Conservation (phyloP, 2,329 filamentous ascomycete genomes). For the Gnomoniopsis sp. region DNA sequence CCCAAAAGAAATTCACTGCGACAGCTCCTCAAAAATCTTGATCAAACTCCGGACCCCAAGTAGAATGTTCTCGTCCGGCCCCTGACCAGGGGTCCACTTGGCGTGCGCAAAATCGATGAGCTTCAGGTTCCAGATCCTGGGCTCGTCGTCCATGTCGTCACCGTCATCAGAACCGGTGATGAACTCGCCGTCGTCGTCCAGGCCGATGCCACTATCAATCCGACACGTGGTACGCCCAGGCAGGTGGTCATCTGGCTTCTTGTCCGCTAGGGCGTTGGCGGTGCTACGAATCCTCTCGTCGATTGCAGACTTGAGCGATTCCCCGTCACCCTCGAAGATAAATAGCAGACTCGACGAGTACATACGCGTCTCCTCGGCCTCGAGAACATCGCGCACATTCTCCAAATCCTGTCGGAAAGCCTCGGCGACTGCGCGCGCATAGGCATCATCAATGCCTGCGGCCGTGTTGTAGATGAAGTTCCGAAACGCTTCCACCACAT, state of each 20-base stretch:
- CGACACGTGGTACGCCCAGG: constrained; percentile 38
- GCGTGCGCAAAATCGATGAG: constrained; percentile 98
- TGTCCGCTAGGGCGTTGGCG: constrained; percentile 52
- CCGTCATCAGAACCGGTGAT: constrained; percentile 21
- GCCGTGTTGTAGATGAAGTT: constrained; percentile 56
- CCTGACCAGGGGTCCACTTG: constrained; percentile 73
- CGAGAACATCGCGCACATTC: constrained; percentile 50
- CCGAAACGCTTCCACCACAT: constrained; percentile 51
- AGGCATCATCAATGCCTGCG: constrained; percentile 56
- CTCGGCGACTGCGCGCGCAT: constrained; percentile 52
- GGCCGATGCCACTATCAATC: constrained; percentile 54
- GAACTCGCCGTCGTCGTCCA: constrained; percentile 40
- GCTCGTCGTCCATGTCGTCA: constrained; percentile 52
- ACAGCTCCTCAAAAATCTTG: constrained; percentile 67
- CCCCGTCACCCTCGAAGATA: constrained; percentile 61
- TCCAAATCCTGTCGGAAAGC: constrained; percentile 52
- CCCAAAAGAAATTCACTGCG: constrained; percentile 25
- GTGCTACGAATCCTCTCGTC: constrained; percentile 50
- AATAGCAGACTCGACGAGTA: constrained; percentile 62
- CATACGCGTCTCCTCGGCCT: constrained; percentile 58
- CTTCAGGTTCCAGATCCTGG: constrained; percentile 74
- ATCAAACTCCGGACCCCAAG: constrained; percentile 69
- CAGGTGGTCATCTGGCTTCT: constrained; percentile 22
- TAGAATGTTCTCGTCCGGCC: constrained; percentile 81
- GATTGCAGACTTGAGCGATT: constrained; percentile 48